Evolutionary conservation across 2,329 filamentous ascomycete genomes (phyloP).

Genomic region (Cercospora janseana): DNA sequence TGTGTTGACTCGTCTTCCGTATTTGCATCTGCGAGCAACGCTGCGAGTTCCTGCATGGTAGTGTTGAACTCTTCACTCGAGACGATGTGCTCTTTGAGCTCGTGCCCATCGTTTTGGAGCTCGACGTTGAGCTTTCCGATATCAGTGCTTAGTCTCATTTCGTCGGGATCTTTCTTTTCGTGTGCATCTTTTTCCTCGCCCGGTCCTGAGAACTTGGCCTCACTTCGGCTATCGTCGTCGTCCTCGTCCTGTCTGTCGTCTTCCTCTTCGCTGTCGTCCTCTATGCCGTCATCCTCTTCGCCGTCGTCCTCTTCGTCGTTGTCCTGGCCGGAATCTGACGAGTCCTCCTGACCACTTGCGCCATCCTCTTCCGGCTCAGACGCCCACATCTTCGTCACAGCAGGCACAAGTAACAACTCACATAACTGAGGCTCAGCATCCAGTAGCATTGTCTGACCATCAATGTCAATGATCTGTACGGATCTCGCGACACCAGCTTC

Average conservation of each 20-base stretch:
- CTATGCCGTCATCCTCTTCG: no score
- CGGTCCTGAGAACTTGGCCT: neutral
- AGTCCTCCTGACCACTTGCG: no score
- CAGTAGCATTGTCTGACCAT: neutral
- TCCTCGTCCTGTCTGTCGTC: neutral
- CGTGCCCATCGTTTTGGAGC: neutral
- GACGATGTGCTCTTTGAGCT: neutral
- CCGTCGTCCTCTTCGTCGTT: no score
- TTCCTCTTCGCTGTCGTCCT: neutral
- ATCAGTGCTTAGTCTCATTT: no score
- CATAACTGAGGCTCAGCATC: slow-evolving; percentile 1
- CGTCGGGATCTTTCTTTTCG: neutral
- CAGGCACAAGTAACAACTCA: slow-evolving; percentile 2
- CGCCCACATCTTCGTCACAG: neutral
- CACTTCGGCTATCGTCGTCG: neutral
- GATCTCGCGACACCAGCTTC: neutral
- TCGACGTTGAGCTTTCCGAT: neutral
- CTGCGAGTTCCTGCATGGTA: neutral
- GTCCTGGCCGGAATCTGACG: no score
- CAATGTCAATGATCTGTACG: slow-evolving; percentile 9
- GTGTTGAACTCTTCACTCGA: neutral
- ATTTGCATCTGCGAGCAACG: neutral
- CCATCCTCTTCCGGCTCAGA: no score
- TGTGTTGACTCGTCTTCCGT: neutral
- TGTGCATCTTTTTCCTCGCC: neutral